Evolutionary conservation across 305 asterid genomes (phyloP).

Genomic region (Fraxinus paxiana): DNA sequence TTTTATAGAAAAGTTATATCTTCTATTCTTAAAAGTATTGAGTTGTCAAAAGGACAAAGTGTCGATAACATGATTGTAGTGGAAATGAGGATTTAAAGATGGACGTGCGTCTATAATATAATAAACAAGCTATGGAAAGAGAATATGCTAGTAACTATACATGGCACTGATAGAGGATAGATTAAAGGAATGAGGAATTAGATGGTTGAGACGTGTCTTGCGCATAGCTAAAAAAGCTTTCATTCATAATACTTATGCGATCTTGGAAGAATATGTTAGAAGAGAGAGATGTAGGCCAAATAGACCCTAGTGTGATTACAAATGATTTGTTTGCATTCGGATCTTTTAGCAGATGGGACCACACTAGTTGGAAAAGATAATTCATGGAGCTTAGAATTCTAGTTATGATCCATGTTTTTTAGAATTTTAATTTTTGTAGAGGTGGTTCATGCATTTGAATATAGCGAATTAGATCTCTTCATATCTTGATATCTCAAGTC

Average conservation of each 20-base stretch:
- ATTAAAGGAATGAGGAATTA: neutral
- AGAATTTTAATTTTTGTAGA: neutral
- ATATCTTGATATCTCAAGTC: neutral
- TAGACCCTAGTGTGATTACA: neutral
- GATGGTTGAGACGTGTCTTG: neutral
- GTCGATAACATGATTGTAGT: neutral
- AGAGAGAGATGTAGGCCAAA: neutral
- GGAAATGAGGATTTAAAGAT: neutral
- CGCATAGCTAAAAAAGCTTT: neutral
- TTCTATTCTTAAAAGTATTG: neutral
- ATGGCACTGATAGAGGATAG: neutral
- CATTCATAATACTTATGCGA: neutral
- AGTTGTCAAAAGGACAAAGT: neutral
- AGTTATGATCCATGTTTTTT: neutral
- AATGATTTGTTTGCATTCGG: neutral
- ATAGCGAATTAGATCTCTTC: neutral
- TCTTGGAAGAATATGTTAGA: neutral
- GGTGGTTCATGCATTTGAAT: neutral
- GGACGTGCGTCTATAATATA: neutral
- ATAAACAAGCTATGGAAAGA: neutral
- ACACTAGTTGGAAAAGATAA: neutral
- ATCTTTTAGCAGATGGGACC: neutral
- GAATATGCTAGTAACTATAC: neutral
- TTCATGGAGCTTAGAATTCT: neutral
- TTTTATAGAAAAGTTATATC: neutral